A percentile compares a stretch with the other conserved stretches of the same genome.
These are phyloP conservation scores for Saccharomyces hybrid DNA, from an alignment of 1,139 yeast genomes.

Conservation along the genomic window DNA sequence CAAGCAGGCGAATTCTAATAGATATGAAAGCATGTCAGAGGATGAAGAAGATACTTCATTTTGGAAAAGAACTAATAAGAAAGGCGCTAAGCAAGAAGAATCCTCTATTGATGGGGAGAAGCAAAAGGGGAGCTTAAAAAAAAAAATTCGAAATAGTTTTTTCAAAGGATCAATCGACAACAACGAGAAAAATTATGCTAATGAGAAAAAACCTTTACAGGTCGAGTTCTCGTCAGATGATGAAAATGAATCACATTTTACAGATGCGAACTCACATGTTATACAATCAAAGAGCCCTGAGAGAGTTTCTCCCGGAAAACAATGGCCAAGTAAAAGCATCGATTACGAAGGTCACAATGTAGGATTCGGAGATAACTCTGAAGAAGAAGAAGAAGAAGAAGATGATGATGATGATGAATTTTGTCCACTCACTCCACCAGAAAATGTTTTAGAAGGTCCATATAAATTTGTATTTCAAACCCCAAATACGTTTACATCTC, in stretches of 20 bases:
- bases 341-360: not conserved
- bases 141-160: not conserved
- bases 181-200: not conserved
- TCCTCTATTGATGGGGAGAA: not conserved
- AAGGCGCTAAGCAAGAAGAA: not conserved
- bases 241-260: not conserved
- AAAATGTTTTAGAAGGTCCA: slow-evolving; percentile 5
- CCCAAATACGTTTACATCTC: slow-evolving; percentile 5
- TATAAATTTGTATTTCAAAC: slow-evolving; percentile 11
- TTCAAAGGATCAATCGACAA: not conserved
- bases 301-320: not conserved
- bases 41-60: not conserved
- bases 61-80: not conserved
- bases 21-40: not conserved
- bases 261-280: not conserved
- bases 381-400: not conserved
- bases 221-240: not conserved
- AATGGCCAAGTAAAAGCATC: not conserved
- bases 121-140: not conserved
- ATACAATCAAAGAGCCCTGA: not conserved
- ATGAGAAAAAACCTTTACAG: not conserved
- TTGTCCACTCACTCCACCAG: slow-evolving; percentile 8
- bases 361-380: not conserved
- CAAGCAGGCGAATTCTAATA: not conserved
- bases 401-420: not conserved